Evolutionary conservation across 2,329 filamentous ascomycete genomes (phyloP).

Genomic region (Trematosphaeria pertusa): DNA sequence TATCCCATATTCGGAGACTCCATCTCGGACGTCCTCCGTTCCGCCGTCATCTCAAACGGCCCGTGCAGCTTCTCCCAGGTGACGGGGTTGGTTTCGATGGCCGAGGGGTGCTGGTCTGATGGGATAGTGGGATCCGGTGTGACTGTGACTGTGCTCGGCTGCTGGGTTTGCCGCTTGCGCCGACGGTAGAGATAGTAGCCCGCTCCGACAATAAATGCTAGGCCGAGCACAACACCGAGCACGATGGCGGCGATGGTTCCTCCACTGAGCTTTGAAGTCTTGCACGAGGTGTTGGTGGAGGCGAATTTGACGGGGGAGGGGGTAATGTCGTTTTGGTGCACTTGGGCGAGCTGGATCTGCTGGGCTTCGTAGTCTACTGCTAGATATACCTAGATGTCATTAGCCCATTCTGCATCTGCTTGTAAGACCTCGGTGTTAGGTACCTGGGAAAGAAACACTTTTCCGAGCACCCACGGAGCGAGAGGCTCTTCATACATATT

Average conservation of each 20-base stretch:
- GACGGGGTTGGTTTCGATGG: background rate
- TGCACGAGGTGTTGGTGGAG: background rate
- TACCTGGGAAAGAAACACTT: slow-evolving; percentile 3
- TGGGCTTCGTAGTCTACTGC: slow-evolving; percentile 5
- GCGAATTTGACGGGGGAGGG: background rate
- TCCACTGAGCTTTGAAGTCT: background rate
- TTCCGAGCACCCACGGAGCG: slow-evolving; percentile 1
- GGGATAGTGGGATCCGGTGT: too few relatives aligned
- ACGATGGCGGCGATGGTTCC: slow-evolving; percentile 4
- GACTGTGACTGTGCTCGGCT: too few relatives aligned
- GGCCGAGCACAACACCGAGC: background rate
- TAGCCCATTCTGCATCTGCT: background rate
- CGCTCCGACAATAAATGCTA: background rate
- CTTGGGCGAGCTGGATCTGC: background rate
- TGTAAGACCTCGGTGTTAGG: too few relatives aligned
- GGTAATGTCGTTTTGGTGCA: background rate
- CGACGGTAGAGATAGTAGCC: background rate
- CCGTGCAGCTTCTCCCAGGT: too few relatives aligned
- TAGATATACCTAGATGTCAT: slow-evolving; percentile 2
- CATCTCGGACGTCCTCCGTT: background rate
- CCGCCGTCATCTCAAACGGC: slow-evolving; percentile 2
- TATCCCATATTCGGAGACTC: slow-evolving; percentile 1
- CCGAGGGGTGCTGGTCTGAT: too few relatives aligned
- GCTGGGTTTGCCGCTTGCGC: too few relatives aligned
- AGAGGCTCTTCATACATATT: slow-evolving; percentile 1